Percentiles rank a stretch among this genome's conserved stretches.
These are phyloP conservation scores for Amaranthus hypochondriacus DNA, from an alignment of 148 eudicot genomes.

Conservation along the genomic window DNA sequence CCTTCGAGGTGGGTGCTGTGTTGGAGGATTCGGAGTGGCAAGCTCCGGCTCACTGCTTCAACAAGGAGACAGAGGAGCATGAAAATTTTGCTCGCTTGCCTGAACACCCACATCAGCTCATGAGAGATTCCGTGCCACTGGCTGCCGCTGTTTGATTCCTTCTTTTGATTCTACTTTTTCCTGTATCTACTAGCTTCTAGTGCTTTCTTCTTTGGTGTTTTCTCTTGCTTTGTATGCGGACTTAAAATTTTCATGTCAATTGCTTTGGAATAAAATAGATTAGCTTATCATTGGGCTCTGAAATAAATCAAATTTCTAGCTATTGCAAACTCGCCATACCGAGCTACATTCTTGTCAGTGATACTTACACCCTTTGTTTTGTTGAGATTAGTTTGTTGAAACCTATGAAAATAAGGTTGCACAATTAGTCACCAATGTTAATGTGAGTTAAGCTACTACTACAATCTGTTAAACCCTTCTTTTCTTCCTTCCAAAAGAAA, in stretches of 20 bases:
- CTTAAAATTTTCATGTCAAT: not conserved
- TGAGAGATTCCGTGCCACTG: not conserved
- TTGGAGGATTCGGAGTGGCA: slow-evolving; percentile 62
- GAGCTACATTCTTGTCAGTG: not conserved
- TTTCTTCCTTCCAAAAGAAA: not conserved
- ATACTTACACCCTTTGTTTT: not conserved
- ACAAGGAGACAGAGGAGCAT: slow-evolving; percentile 3
- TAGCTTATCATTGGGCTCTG: not conserved
- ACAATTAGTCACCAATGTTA: not conserved
- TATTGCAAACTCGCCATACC: not conserved
- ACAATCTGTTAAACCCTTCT: not conserved
- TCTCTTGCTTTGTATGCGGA: not conserved
- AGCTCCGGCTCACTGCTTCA: slow-evolving; percentile 52
- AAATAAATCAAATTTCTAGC: not conserved
- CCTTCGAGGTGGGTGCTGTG: slow-evolving; percentile 63
- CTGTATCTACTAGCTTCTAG: not conserved
- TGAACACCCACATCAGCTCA: not conserved
- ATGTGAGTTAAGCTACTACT: not conserved
- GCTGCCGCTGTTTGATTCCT: not conserved
- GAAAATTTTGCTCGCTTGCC: not conserved
- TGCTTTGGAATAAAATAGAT: not conserved
- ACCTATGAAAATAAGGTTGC: not conserved
- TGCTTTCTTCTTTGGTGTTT: not conserved
- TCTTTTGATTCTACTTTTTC: not conserved
- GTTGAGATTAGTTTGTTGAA: not conserved